phyloP scores from a whole-genome alignment of 331 rosid species.

The Malus hybrid region DNA sequence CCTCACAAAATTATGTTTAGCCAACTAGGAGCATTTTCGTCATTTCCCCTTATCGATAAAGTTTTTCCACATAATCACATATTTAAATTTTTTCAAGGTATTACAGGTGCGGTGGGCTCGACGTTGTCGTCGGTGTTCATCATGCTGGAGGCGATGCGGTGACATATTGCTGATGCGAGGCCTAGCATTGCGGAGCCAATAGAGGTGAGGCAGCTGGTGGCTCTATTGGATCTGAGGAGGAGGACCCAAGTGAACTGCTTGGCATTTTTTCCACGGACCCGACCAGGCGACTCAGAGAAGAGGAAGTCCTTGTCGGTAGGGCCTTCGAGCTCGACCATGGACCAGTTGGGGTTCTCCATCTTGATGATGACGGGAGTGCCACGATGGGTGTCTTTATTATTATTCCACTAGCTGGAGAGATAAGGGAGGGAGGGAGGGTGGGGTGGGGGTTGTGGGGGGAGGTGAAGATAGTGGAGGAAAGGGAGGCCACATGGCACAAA shows the following conservation, averaged over 20 bases:
- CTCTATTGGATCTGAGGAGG: slow-evolving; percentile 47
- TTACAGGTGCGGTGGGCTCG: slow-evolving; percentile 20
- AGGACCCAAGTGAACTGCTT: slow-evolving; percentile 58
- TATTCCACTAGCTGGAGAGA: too few species aligned
- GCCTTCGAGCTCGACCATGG: slow-evolving; percentile 68
- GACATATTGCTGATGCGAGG: slow-evolving; percentile 26
- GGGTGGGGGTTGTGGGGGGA: too few species aligned
- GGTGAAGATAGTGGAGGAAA: too few species aligned
- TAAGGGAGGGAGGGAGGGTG: too few species aligned
- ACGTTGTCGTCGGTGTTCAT: slow-evolving; percentile 46
- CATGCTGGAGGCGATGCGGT: slow-evolving; percentile 49
- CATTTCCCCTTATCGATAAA: too few species aligned
- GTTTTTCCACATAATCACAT: slow-evolving; percentile 24
- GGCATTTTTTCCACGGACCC: slow-evolving; percentile 34
- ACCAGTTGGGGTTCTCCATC: slow-evolving; percentile 56
- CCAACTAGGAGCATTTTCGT: too few species aligned
- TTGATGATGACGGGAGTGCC: too few species aligned
- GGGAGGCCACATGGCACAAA: too few species aligned
- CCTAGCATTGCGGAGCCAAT: slow-evolving; percentile 30
- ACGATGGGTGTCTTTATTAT: too few species aligned
- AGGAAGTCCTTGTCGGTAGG: slow-evolving; percentile 61
- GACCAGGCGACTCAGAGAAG: slow-evolving; percentile 22
- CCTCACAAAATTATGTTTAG: too few species aligned
- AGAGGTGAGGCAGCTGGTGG: slow-evolving; percentile 48
- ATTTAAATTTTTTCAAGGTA: slow-evolving; percentile 48